A percentile compares a stretch with the other conserved stretches of the same genome.
These are phyloP conservation scores for Scytalidium sp. DNA, from an alignment of 2,329 filamentous ascomycete genomes.

Conservation along the genomic window DNA sequence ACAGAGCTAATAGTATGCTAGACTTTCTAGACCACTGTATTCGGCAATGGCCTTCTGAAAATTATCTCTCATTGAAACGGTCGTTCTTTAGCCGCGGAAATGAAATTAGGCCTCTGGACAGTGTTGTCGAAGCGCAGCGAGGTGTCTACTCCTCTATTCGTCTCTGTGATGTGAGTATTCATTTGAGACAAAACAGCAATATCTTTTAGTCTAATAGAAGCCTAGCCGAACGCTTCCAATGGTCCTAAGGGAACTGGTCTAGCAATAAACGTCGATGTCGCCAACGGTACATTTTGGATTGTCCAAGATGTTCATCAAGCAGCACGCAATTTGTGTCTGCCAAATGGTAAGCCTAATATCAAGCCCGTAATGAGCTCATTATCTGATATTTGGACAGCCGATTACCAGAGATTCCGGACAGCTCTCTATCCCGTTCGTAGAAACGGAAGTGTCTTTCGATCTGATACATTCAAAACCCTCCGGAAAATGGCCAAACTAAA, in stretches of 20 bases:
- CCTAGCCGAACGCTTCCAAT: conserved; percentile 14
- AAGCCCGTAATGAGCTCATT: conserved; percentile 30
- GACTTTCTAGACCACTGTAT: conserved; percentile 87
- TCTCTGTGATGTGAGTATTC: conserved; percentile 55
- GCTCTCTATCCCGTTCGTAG: not conserved
- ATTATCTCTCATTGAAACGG: conserved; percentile 71
- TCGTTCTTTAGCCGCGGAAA: conserved; percentile 63
- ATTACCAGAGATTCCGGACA: not conserved
- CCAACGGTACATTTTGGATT: conserved; percentile 87
- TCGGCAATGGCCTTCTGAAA: conserved; percentile 70
- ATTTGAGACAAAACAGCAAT: not conserved
- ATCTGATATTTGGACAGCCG: not conserved
- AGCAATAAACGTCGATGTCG: conserved; percentile 84
- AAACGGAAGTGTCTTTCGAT: conserved; percentile 24
- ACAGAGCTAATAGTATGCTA: conserved; percentile 18
- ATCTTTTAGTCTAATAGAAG: conserved; percentile 6
- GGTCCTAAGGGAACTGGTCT: conserved; percentile 51
- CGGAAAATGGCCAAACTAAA: conserved; percentile 52
- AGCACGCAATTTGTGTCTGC: conserved; percentile 26
- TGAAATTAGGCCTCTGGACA: conserved; percentile 48
- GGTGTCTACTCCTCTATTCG: conserved; percentile 86
- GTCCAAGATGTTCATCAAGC: conserved; percentile 32
- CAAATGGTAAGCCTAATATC: conserved; percentile 23
- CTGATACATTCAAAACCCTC: conserved; percentile 53
- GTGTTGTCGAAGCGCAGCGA: conserved; percentile 75